A percentile compares a stretch with the other conserved stretches of the same genome.
phyloP scores from a whole-genome alignment of 352 stramenopile species.

The Phytophthora pini region DNA sequence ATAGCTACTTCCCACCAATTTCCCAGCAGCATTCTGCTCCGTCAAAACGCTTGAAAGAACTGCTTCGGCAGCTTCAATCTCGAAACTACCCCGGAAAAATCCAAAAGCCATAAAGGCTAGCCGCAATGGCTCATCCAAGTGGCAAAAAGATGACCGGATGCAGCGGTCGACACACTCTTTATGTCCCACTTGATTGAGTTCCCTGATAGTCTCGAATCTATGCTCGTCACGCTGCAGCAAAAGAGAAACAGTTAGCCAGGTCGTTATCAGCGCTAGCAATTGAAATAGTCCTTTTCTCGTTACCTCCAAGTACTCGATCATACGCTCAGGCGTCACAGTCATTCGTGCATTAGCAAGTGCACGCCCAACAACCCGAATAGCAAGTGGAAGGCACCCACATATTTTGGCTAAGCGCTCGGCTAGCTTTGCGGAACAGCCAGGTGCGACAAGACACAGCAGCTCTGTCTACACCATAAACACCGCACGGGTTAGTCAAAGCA shows the following conservation, averaged over 20 bases:
- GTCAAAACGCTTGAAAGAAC: conserved; percentile 64
- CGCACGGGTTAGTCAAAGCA: conserved; percentile 3
- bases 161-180: conserved; percentile 83
- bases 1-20: conserved; percentile 18
- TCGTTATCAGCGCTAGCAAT: not conserved
- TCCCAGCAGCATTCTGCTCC: conserved; percentile 17
- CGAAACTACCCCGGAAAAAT: conserved; percentile 83
- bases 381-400: conserved; percentile 80
- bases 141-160: conserved; percentile 84
- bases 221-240: conserved; percentile 58
- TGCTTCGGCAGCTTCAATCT: conserved; percentile 70
- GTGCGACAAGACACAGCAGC: conserved; percentile 69
- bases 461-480: conserved; percentile 50
- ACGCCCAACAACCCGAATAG: conserved; percentile 81
- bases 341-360: conserved; percentile 79
- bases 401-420: conserved; percentile 73
- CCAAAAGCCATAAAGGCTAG: conserved; percentile 85
- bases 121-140: conserved; percentile 72
- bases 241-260: conserved; percentile 4
- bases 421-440: conserved; percentile 63
- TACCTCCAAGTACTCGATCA: conserved; percentile 84
- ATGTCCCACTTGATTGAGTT: conserved; percentile 76
- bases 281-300: not conserved
- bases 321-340: conserved; percentile 75
- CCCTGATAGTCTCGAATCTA: conserved; percentile 76